phyloP scores from a whole-genome alignment of 1,284 basidiomycete species.

The Exobasidium cylindrosporum region DNA sequence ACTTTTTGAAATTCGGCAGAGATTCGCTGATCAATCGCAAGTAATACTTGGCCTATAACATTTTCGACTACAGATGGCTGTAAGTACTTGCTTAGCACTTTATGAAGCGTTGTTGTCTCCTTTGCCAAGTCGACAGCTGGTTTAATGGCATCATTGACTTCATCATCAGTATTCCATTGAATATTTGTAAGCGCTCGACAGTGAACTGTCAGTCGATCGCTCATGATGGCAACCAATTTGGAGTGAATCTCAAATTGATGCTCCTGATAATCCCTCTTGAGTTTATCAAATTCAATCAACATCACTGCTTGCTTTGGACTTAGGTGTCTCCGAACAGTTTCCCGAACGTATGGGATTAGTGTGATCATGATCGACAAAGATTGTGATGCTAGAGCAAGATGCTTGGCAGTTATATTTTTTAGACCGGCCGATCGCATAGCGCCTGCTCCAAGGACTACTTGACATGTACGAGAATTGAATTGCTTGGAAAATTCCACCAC shows the following conservation, averaged over 20 bases:
- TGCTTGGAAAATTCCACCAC: slow-evolving; percentile 84
- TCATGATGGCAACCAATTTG: slow-evolving; percentile 97
- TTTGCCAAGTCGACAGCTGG: slow-evolving; percentile 91
- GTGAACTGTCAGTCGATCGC: slow-evolving; percentile 84
- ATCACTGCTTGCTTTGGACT: slow-evolving; percentile 90
- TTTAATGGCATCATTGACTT: slow-evolving; percentile 60
- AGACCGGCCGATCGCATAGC: slow-evolving; percentile 96
- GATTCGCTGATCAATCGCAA: slow-evolving; percentile 39
- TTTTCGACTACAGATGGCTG: slow-evolving; percentile 35
- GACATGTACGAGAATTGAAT: slow-evolving; percentile 97
- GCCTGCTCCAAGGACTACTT: slow-evolving; percentile 94
- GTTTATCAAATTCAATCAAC: slow-evolving; percentile 95
- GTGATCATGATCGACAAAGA: slow-evolving; percentile 64
- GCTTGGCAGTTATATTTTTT: slow-evolving; percentile 97
- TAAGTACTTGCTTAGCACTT: slow-evolving; percentile 89
- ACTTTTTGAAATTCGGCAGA: slow-evolving; percentile 37
- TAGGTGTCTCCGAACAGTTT: slow-evolving; percentile 86
- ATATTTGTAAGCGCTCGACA: slow-evolving; percentile 67
- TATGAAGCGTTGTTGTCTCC: slow-evolving; percentile 93
- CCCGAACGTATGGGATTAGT: slow-evolving; percentile 93
- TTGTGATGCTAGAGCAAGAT: slow-evolving; percentile 57
- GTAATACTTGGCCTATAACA: slow-evolving; percentile 41
- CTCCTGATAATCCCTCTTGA: slow-evolving; percentile 96
- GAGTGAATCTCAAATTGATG: slow-evolving; percentile 98
- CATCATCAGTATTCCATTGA: slow-evolving; percentile 9